phyloP scores from a whole-genome alignment of 108 stramenopile species.

The Fistulifera solaris region DNA sequence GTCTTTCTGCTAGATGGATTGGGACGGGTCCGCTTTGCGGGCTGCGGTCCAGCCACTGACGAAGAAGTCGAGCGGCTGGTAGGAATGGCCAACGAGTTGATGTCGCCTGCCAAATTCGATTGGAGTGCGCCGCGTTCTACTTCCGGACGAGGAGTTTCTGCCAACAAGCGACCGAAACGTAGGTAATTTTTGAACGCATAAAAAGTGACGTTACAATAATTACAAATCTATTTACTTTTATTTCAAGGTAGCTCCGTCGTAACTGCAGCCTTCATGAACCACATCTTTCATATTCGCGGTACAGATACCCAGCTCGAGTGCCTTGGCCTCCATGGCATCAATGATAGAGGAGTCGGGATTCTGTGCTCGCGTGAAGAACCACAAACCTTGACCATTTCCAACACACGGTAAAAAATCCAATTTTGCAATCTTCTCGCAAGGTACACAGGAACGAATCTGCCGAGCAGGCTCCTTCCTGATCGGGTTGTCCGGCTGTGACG shows the following conservation, averaged over 20 bases:
- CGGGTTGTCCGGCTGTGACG: neutral
- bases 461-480: neutral
- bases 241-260: neutral
- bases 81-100: constrained; percentile 41
- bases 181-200: no score
- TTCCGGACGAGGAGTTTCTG: no score
- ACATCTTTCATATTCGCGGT: neutral
- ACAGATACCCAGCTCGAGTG: neutral
- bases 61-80: constrained; percentile 49
- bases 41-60: constrained; percentile 51
- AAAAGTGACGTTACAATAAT: no score
- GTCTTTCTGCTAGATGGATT: constrained; percentile 70
- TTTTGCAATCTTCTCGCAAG: neutral
- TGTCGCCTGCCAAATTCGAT: constrained; percentile 1
- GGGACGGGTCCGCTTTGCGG: constrained; percentile 74
- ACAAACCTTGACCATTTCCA: neutral
- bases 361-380: neutral
- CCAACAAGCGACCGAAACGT: no score
- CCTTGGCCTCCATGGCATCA: neutral
- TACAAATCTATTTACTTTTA: no score
- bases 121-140: neutral
- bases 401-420: neutral
- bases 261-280: neutral
- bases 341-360: neutral
- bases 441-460: neutral